A percentile compares a stretch with the other conserved stretches of the same genome.
Evolutionary conservation across 768 basidiomycete genomes (phyloP).

Genomic region (Hydnum rufescens): DNA sequence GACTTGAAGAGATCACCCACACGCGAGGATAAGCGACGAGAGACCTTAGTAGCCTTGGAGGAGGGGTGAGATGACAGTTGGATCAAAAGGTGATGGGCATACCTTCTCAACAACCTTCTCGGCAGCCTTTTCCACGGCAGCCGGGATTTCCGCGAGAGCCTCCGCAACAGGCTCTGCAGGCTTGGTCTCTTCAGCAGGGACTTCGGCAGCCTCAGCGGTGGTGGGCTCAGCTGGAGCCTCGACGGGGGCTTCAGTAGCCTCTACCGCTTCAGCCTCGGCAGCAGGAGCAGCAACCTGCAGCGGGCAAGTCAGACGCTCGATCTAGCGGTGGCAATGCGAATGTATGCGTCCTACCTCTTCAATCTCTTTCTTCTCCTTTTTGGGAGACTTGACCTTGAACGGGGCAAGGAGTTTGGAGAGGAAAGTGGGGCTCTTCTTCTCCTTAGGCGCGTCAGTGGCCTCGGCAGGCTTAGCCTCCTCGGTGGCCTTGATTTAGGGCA

Average conservation of each 20-base stretch:
- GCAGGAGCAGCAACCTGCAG: slow-evolving; percentile 9
- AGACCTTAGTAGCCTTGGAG: slow-evolving; percentile 33
- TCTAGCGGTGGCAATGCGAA: not conserved
- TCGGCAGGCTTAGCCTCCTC: slow-evolving; percentile 21
- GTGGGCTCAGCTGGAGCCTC: slow-evolving; percentile 26
- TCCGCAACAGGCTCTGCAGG: slow-evolving; percentile 18
- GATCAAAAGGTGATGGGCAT: not conserved
- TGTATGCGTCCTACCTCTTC: slow-evolving; percentile 27
- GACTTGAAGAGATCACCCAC: slow-evolving; percentile 69
- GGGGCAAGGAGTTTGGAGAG: slow-evolving; percentile 61
- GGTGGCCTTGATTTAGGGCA: slow-evolving; percentile 3
- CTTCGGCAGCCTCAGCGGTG: slow-evolving; percentile 3
- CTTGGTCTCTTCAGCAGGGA: slow-evolving; percentile 22
- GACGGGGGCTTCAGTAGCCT: slow-evolving; percentile 14
- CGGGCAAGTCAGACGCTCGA: not conserved
- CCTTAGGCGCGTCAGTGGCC: slow-evolving; percentile 20
- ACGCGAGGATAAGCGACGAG: slow-evolving; percentile 68
- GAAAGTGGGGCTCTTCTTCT: slow-evolving; percentile 38
- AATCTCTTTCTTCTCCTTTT: slow-evolving; percentile 70
- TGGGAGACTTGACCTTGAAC: slow-evolving; percentile 48
- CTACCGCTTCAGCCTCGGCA: slow-evolving; percentile 16
- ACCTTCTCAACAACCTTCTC: slow-evolving; percentile 37
- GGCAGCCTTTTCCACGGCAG: slow-evolving; percentile 16
- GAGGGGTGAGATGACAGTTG: slow-evolving; percentile 13
- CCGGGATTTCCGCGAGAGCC: slow-evolving; percentile 16